Conservation (phyloP, 2,329 filamentous ascomycete genomes). For the Aureobasidium sp. region DNA sequence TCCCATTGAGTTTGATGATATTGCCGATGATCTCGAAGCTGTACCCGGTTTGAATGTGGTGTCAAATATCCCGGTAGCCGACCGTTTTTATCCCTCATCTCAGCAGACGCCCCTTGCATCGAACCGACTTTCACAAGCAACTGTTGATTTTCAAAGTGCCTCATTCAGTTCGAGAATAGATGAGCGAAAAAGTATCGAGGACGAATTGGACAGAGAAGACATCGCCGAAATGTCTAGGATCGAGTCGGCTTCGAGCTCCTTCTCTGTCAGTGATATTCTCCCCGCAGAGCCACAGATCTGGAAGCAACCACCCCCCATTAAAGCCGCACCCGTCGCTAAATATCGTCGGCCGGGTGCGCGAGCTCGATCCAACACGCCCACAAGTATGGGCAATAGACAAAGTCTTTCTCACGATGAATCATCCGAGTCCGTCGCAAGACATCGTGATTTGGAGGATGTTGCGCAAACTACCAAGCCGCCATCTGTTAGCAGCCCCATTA, state of each 20-base stretch:
- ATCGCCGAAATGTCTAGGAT: neutral
- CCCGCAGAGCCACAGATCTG: conserved; percentile 31
- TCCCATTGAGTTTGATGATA: conserved; percentile 24
- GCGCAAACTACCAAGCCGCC: conserved; percentile 1
- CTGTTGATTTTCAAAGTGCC: neutral
- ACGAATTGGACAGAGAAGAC: conserved; percentile 1
- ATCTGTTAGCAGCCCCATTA: conserved; percentile 4
- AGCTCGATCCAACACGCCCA: conserved; percentile 19
- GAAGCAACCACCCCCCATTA: conserved; percentile 32
- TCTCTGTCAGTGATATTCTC: conserved; percentile 43
- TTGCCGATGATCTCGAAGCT: neutral
- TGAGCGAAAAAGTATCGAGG: neutral
- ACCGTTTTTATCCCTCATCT: neutral
- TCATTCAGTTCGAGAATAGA: conserved; percentile 2
- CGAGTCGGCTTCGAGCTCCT: conserved; percentile 36
- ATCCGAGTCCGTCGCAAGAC: conserved; percentile 28
- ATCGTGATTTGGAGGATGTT: conserved; percentile 30
- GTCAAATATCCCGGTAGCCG: neutral
- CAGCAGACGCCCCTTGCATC: neutral
- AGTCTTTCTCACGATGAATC: conserved; percentile 30
- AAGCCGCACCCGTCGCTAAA: conserved; percentile 27
- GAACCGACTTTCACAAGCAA: neutral
- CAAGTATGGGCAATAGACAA: conserved; percentile 31
- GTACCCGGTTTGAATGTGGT: neutral
- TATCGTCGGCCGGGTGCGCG: conserved; percentile 22